Evolutionary conservation across 306 rosid species (phyloP), one percentile per base, ranked within the genome.

Genomic region (Carpinus viminea): DNA sequence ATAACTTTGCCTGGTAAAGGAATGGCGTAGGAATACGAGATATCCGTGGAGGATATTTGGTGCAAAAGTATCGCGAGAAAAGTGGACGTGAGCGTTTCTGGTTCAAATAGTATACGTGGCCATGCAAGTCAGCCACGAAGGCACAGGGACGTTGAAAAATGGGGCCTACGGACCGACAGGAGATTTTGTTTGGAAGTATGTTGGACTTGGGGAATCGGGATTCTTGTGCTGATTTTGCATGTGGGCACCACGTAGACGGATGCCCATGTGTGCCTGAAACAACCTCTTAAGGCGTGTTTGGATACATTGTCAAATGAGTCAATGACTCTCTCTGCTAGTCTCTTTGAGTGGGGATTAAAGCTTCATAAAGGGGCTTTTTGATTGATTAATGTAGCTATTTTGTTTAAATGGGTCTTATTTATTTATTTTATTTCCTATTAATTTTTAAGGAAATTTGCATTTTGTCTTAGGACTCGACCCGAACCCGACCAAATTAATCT

Each of bases 161-260:
- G 71, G 71, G 72, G 9, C 72, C 72, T 4, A 66, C 71, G 16
- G 15, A 66, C 13, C 71, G 71, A 66, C 72, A 16, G 51, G 48
- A 16, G 10, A 9, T 34, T 12, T 15, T 7, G 12, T 15, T 17
- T 65, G 71, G 50, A 65, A 65, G 71, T 65, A 17, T 65, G 21
- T 17, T 38, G 10, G 71, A 31, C 34, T 31, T 31, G 34, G 34
- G 34, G 34, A 31, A 31, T 31, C 34, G 34, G 20, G 12, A 17
- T 18, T 12, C 7, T 11, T 60, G 2, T 11, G 38, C 68, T 26
- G 36, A 17, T 66, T 66, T 66, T 66, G 71, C 71, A 66, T 36
- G 72, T 9, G 11, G 9, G 21, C 12, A 17, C 50, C 72, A 38
- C 72, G 28, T 38, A 36, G 4, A 8, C 26, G 1, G 48, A 17